phyloP scores from a whole-genome alignment of 2,329 filamentous ascomycete species.

The Coniosporium uncinatum region DNA sequence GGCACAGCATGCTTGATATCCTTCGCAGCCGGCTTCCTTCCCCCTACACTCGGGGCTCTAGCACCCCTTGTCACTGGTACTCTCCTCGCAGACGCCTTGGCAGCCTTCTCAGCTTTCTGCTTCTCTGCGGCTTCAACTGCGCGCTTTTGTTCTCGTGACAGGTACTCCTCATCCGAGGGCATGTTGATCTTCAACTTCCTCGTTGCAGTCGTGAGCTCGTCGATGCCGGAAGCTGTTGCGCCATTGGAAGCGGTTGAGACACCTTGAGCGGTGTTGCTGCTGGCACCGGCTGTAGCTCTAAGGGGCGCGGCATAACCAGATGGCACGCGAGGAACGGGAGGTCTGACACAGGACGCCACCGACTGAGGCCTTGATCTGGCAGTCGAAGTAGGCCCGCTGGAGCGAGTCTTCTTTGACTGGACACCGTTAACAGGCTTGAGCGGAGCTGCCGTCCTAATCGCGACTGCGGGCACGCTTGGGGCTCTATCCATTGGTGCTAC shows the following conservation, averaged over 20 bases:
- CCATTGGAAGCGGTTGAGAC: not conserved
- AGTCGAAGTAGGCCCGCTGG: slow-evolving; percentile 22
- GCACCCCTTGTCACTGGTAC: slow-evolving; percentile 5
- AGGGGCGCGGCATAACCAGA: slow-evolving; percentile 2
- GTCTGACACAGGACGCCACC: not conserved
- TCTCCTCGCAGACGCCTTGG: slow-evolving; percentile 4
- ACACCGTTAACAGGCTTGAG: slow-evolving; percentile 21
- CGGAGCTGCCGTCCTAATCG: not conserved
- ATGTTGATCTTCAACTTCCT: slow-evolving; percentile 52
- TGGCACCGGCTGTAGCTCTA: not conserved
- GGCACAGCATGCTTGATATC: no score
- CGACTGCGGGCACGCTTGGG: slow-evolving; percentile 29
- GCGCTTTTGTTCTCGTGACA: slow-evolving; percentile 41
- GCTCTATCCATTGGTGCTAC: slow-evolving; percentile 26
- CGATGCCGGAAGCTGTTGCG: slow-evolving; percentile 10
- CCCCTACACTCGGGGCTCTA: slow-evolving; percentile 5
- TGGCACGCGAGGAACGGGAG: not conserved
- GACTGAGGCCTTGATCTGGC: not conserved
- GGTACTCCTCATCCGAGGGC: slow-evolving; percentile 50
- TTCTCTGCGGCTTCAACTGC: slow-evolving; percentile 30
- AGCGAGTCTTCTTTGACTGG: slow-evolving; percentile 55
- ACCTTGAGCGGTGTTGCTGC: not conserved
- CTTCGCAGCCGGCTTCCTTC: not conserved
- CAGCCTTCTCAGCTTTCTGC: slow-evolving; percentile 16
- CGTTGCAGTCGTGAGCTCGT: slow-evolving; percentile 41